Evolutionary conservation across 2,329 filamentous ascomycete genomes (phyloP), one percentile per base, ranked within the genome.

Genomic region (Trichoderma simmonsii): DNA sequence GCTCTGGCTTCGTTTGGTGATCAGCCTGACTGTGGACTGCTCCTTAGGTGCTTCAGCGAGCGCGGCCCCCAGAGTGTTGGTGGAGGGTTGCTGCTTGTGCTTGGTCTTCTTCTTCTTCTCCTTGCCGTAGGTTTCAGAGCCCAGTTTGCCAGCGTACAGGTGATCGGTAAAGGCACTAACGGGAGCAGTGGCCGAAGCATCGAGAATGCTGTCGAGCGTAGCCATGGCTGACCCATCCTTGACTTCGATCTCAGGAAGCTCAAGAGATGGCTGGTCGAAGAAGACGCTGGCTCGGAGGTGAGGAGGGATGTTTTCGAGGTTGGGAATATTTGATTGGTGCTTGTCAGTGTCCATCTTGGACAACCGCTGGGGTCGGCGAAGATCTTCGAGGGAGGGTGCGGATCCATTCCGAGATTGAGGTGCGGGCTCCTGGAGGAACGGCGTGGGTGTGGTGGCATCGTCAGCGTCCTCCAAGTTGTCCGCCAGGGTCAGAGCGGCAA

Each of bases 111-210:
- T 85, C 76, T 87, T 88, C 79, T 86, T 87, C 75, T 87, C 83
- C 74, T 83, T 79, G 39, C 92, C 92, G 78, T 96, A 97, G 0
- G 95, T 88, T 76, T 95, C 92, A 5, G 88, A 80, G 28, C 94
- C 92, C 12, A 94, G 85, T 74, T 90, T 89, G 5, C 94, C 94
- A 32, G 91, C 92, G 78, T 93, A 94, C 0, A 91, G 89, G 80
- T 98, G 94, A 77, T 98, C 94, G 0, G 93, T 97, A 77, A 98
- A 98, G 30, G 95, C 95, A 75, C 87, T 93, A 34, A 97, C 94
- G 1, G 96, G 96, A 0, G 96, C 95, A 73, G 87, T 89, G 3
- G 93, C 93, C 3, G 95, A 96, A 8, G 95, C 96, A 78, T 97
- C 92, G 18, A 99, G 87, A 68, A 99, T 97, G 79, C 90, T 95